phyloP scores from a whole-genome alignment of 441 rosid genomes.

The Hura crepitans region DNA sequence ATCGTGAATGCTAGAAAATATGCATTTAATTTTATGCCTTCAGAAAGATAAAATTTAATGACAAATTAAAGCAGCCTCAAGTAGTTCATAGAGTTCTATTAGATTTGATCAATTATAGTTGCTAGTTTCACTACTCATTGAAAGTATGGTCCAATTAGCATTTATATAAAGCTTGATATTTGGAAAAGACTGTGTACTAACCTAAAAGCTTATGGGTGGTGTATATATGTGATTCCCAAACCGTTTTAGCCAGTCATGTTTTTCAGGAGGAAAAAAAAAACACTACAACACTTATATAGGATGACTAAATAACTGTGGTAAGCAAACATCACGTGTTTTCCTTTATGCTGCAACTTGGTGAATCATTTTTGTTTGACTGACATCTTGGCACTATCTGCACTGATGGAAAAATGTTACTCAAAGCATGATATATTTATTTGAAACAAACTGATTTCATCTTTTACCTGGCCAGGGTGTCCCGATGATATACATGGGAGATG shows the following conservation, averaged over 20 bases:
- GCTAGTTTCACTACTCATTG: neutral
- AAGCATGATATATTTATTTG: neutral
- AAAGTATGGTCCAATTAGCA: neutral
- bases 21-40: neutral
- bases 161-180: neutral
- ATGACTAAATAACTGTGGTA: neutral
- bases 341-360: neutral
- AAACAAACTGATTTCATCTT: conserved; percentile 20
- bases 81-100: neutral
- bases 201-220: neutral
- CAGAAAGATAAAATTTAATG: neutral
- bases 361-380: neutral
- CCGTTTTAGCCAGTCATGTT: neutral
- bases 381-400: neutral
- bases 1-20: neutral
- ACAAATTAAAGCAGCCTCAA: neutral
- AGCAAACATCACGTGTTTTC: neutral
- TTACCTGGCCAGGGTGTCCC: conserved; percentile 75
- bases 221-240: neutral
- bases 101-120: neutral
- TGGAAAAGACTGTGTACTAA: neutral
- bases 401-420: neutral
- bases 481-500: conserved; percentile 94
- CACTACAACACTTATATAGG: neutral
- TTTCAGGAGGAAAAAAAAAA: too few species aligned